Conservation (phyloP, 2,329 filamentous ascomycete genomes). For the Colletotrichum orchidophilum region DNA sequence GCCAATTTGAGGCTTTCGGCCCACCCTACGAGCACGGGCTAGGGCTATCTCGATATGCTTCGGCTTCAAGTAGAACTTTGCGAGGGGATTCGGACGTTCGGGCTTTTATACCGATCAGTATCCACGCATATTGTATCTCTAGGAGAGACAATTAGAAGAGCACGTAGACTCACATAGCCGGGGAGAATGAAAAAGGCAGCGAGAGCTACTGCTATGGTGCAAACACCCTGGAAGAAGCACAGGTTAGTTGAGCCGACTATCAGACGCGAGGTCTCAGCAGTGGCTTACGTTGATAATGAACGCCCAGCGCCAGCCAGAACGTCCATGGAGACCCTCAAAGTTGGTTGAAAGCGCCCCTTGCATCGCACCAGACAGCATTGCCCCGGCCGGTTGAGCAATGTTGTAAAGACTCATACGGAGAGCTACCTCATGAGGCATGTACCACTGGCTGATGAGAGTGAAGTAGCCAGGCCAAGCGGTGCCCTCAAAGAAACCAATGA, state of each 20-base stretch:
- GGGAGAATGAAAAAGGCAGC: constrained; percentile 25
- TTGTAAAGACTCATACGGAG: constrained; percentile 61
- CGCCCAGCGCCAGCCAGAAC: constrained; percentile 50
- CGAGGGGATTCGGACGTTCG: constrained; percentile 13
- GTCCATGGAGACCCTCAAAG: constrained; percentile 57
- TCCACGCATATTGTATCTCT: too few relatives aligned
- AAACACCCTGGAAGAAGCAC: neutral
- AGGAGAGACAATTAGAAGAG: neutral
- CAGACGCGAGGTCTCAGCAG: accelerated
- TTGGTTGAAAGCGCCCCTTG: constrained; percentile 63
- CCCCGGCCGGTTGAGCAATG: constrained; percentile 60
- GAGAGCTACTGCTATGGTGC: constrained; percentile 13
- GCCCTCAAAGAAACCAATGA: constrained; percentile 52
- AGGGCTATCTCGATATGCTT: constrained; percentile 21
- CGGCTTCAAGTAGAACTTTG: constrained; percentile 19
- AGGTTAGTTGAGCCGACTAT: accelerated
- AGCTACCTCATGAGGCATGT: constrained; percentile 49
- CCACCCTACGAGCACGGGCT: neutral
- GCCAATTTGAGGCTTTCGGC: constrained; percentile 24
- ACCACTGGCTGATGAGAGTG: constrained; percentile 55
- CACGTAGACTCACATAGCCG: neutral
- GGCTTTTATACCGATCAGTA: neutral
- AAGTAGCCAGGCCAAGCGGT: constrained; percentile 38
- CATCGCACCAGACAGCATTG: constrained; percentile 65
- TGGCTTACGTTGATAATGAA: constrained; percentile 48